These are phyloP conservation scores for Chalciporus chontae DNA, from an alignment of 768 basidiomycete species.

Conservation along the genomic window DNA sequence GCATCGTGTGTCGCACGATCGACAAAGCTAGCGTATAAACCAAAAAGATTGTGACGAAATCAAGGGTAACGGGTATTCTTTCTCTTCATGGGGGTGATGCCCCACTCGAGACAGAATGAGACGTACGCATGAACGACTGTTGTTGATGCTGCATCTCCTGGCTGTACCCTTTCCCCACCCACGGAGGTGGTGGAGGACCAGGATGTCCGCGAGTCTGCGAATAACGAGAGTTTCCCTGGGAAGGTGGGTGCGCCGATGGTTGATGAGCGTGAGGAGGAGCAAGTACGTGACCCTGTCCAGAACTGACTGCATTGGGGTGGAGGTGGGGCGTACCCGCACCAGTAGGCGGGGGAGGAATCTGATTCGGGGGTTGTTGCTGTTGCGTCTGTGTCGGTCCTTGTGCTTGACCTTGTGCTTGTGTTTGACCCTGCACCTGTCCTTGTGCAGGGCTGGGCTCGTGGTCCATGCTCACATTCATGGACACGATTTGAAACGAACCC, in stretches of 20 bases:
- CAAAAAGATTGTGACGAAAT: too few species aligned
- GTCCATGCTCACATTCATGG: slow-evolving; percentile 22
- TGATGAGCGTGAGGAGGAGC: slow-evolving; percentile 7
- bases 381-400: not conserved
- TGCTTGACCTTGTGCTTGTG: slow-evolving; percentile 2
- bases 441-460: slow-evolving; percentile 1
- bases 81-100: slow-evolving; percentile 31
- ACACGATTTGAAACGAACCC: slow-evolving; percentile 54
- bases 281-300: slow-evolving; percentile 6
- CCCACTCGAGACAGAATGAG: slow-evolving; percentile 39
- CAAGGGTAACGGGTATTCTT: too few species aligned
- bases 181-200: slow-evolving; percentile 23
- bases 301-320: slow-evolving; percentile 6
- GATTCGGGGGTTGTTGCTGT: slow-evolving; percentile 6
- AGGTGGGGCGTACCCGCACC: slow-evolving; percentile 12
- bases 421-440: slow-evolving; percentile 8
- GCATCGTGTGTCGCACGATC: not conserved
- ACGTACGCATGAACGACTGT: slow-evolving; percentile 47
- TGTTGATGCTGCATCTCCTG: slow-evolving; percentile 33
- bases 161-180: slow-evolving; percentile 22
- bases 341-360: slow-evolving; percentile 5
- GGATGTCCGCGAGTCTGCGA: slow-evolving; percentile 12
- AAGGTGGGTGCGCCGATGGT: not conserved
- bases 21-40: not conserved
- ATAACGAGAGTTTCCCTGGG: slow-evolving; percentile 7